These are phyloP conservation scores for Aegilops longissima DNA, from an alignment of 176 grass and related monocot species.

Conservation along the genomic window DNA sequence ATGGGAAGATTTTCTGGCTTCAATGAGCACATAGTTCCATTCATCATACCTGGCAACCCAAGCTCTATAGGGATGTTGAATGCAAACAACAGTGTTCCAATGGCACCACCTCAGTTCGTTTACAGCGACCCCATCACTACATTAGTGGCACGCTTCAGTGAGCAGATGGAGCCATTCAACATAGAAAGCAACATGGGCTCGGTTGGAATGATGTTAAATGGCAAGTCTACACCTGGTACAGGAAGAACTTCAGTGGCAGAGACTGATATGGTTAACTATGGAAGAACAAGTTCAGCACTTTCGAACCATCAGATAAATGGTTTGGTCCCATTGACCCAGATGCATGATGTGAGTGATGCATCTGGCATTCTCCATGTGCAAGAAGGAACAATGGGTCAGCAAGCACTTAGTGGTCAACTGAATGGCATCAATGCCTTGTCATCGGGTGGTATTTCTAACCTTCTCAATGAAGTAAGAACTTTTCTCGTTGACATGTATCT, in stretches of 20 bases:
- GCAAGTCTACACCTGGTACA: background rate
- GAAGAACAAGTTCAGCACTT: background rate
- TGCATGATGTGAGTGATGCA: background rate
- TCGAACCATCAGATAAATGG: background rate
- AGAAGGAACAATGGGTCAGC: background rate
- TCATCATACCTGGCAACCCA: background rate
- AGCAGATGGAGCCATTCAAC: slow-evolving; percentile 8
- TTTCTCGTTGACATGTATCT: too few relatives aligned
- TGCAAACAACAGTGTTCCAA: too few relatives aligned
- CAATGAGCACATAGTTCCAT: background rate
- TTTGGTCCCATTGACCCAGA: background rate
- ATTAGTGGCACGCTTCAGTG: background rate
- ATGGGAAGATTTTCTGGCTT: background rate
- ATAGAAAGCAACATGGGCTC: slow-evolving; percentile 10
- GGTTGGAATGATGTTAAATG: background rate
- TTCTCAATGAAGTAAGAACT: too few relatives aligned
- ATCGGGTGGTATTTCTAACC: too few relatives aligned
- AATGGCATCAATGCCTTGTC: background rate
- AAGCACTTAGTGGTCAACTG: background rate
- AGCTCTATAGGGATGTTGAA: background rate
- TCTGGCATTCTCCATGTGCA: slow-evolving; percentile 1
- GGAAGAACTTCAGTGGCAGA: slow-evolving; percentile 1
- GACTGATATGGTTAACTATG: slow-evolving; percentile 2
- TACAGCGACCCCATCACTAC: background rate
- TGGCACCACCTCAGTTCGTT: too few relatives aligned